Base-by-base conservation (phyloP, 441 rosid species). In the Pelargonium fulgidum region DNA sequence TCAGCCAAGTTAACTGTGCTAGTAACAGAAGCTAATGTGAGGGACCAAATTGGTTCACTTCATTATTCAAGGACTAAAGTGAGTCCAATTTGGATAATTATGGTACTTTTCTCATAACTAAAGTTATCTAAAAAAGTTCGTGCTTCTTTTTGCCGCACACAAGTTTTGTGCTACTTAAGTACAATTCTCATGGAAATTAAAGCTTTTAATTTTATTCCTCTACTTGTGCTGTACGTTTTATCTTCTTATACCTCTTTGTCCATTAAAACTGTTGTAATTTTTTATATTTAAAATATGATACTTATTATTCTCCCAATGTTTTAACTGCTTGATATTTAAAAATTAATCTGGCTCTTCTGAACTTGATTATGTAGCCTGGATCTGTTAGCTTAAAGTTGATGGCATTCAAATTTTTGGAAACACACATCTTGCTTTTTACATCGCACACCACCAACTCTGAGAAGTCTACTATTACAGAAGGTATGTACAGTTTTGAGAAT, bases 381-480 rank as follows among this genome's bases (percentile, higher is more conserved):
- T 76, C 79, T 58, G 81, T 89, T 70, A 88, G 94, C 69, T 83
- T 83, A 67, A 88, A 77, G 87, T 75, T 96, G 89, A 80, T 84
- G 83, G 91, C 96, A 11, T 79, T 89, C 76, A 96, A 93, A 83
- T 96, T 93, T 82, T 81, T 96, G 96, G 96, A 96, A 84, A 91
- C 80, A 5, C 84, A 80, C 77, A 72, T 92, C 65, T 80, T 93
- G 73, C 90, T 86, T 64, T 96, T 96, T 81, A 88, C 96, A 66
- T 73, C 92, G 14, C 94, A 93, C 72, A 71, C 81, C 76, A 80
- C 73, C 79, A 91, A 89, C 70, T 76, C 85, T 72, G 96, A 83
- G 72, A 84, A 78, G 54, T 45, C 68, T 73, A 74, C 68, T 73
- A 74, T 76, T 65, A 41, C 69, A 9, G 90, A 87, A 95, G 99